Base-by-base conservation (phyloP, 371 early-diverging fungal species). In the Mortierella sp. region DNA sequence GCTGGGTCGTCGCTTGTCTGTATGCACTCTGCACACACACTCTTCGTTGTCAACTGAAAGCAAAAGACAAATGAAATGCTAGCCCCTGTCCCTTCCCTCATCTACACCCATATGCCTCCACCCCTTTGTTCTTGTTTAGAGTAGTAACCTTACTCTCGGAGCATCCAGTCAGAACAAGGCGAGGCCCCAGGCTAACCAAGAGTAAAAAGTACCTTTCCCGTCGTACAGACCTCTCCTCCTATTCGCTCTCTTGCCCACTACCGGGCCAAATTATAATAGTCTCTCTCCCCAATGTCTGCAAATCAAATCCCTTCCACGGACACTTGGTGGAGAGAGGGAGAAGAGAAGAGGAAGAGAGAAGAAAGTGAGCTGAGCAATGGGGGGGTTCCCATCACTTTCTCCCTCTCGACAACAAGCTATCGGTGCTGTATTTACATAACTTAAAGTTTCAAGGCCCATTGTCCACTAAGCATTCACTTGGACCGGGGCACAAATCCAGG, bases 301-400 rank as follows among this genome's bases (percentile, higher is more conserved):
- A 76, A 76, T 70, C 76, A 76, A 26, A 76, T 55, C 26, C 43
- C 19, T 61, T 70, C 76, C 76, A 76, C 76, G 76, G 76, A 70
- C 54, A 69, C 76, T 26, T 26, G 1, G 2, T 26, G 16, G 28
- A 14, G 31, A 21, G 11, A n/a, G 31, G 6, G 6, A 51, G 24
- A 48, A 26, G 19, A 61, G 28, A 9, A 57, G 21, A 57, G 26
- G n/a, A n/a, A n/a, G n/a, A n/a, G n/a, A n/a, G n/a, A n/a, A 26
- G 57, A 40, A 40, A 57, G 28, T 11, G 57, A 21, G 21, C 31
- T 37, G 64, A 21, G 64, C 21, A 19, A 16, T 16, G 61, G n/a
- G n/a, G n/a, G n/a, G 61, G 61, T 61, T 16, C 61, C 28, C 61
- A 34, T 61, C 61, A 34, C 34, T 61, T 34, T 57, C 28, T 11